Percentiles rank a stretch among this genome's conserved stretches.
These are phyloP conservation scores for Lyophyllum decastes DNA, from an alignment of 768 basidiomycete genomes.

Conservation along the genomic window DNA sequence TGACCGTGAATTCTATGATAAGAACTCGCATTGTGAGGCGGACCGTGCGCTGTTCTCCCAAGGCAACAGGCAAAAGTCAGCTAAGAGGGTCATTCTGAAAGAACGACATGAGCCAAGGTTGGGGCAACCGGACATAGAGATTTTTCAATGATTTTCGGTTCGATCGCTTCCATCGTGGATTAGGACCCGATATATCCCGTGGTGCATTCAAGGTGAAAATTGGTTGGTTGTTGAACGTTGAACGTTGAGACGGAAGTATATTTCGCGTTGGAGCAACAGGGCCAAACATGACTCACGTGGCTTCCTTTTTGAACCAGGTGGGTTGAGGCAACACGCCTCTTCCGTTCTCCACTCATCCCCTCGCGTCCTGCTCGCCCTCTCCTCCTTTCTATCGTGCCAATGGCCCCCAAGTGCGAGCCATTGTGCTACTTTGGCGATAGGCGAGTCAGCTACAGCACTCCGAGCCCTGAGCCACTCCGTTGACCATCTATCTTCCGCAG, in stretches of 20 bases:
- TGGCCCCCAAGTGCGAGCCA: constrained; percentile 68
- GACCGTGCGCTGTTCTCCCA: too few species aligned
- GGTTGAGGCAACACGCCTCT: constrained; percentile 22
- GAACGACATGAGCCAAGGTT: too few species aligned
- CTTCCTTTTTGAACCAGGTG: constrained; percentile 17
- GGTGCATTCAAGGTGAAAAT: too few species aligned
- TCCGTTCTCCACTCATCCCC: constrained; percentile 21
- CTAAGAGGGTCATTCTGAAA: too few species aligned
- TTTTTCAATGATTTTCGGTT: too few species aligned
- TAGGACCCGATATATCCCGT: too few species aligned
- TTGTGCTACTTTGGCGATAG: constrained; percentile 80
- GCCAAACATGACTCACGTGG: constrained; percentile 23
- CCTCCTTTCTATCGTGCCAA: constrained; percentile 23
- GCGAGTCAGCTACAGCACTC: constrained; percentile 34
- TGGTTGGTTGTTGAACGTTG: constrained; percentile 1
- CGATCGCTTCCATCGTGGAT: too few species aligned
- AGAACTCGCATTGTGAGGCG: too few species aligned
- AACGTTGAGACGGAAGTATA: constrained; percentile 4
- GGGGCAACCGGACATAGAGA: too few species aligned
- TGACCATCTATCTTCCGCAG: constrained; percentile 36
- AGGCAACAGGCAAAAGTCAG: too few species aligned
- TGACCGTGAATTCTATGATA: too few species aligned
- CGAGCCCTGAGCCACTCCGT: constrained; percentile 10
- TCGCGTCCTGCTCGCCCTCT: constrained; percentile 15
- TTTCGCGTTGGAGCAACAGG: constrained; percentile 4